Base-by-base conservation (phyloP, 108 stramenopile species). In the Parietichytrium sp. region DNA sequence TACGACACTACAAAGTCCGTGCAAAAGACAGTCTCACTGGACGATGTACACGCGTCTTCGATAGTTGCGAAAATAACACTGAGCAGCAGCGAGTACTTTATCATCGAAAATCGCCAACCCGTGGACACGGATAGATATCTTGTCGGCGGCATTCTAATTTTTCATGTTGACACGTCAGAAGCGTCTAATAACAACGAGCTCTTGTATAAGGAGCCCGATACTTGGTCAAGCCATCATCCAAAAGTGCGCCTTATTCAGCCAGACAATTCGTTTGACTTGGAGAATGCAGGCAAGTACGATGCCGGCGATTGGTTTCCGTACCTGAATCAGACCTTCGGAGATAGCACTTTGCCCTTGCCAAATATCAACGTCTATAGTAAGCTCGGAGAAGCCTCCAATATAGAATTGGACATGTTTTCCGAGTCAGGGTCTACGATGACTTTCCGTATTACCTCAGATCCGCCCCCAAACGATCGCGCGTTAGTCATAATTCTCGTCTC, bases 201-300 rank as follows among this genome's bases (percentile, higher is more conserved):
- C 29, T 91, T 91, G 1, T 83, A 85, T 82, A 91, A 91, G 2
- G 82, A 52, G 4, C 84, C 89, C 47, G 50, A 31, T 15, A 80
- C 51, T 10, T 94, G 91, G 91, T 92, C 93, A 2, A 47, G 79
- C 29, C 91, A 92, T n/a, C 92, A 93, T 81, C 92, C 92, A 55
- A 48, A 77, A 47, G 90, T 93, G 4, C 91, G 92, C 4, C 30
- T 93, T 3, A 49, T 93, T 25, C 81, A 86, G 48, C 91, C 92
- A 3, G 93, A 93, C 82, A 92, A 92, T 3, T 82, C 85, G 0
- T 93, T 90, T 54, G 88, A 93, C 61, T 81, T 93, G 72, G 93
- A 93, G 83, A 72, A 72, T 25, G 6, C 33, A 6, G 61, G 61
- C 12, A n/a, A n/a, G n/a, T n/a, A n/a, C n/a, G 61, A 72, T 33